A percentile compares a stretch with the other conserved stretches of the same genome.
Evolutionary conservation across 163 green algal genomes (phyloP).

Genomic region (Prototheca cutis): DNA sequence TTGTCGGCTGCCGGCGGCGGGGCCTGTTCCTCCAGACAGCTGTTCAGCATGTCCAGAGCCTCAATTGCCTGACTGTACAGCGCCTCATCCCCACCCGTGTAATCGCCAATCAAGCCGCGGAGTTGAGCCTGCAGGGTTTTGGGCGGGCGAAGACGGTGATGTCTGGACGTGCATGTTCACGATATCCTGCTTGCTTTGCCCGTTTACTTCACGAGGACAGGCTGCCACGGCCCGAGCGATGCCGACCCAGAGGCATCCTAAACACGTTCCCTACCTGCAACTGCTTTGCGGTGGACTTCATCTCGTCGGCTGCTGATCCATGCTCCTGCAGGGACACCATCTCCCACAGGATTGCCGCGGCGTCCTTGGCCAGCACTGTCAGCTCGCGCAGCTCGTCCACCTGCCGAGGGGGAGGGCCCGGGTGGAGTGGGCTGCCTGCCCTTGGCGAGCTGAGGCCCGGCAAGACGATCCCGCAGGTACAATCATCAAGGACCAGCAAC

Average conservation of each 20-base stretch:
- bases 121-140: conserved; percentile 30
- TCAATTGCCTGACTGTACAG: conserved; percentile 27
- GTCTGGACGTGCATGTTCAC: too few relatives aligned
- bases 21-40: conserved; percentile 29
- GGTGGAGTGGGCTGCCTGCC: too few relatives aligned
- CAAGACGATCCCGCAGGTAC: too few relatives aligned
- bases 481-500: too few relatives aligned
- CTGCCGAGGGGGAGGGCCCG: conserved; percentile 11
- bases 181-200: too few relatives aligned
- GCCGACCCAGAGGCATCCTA: too few relatives aligned
- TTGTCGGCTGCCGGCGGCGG: conserved; percentile 1
- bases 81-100: conserved; percentile 30
- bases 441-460: too few relatives aligned
- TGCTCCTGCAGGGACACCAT: conserved; percentile 43
- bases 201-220: too few relatives aligned
- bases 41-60: conserved; percentile 35
- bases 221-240: too few relatives aligned
- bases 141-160: too few relatives aligned
- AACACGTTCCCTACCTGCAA: conserved; percentile 38
- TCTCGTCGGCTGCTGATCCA: conserved; percentile 27
- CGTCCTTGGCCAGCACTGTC: conserved; percentile 28
- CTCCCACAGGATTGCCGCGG: conserved; percentile 45
- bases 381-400: conserved; percentile 36
- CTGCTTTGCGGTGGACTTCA: conserved; percentile 35
- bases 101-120: conserved; percentile 43